These are phyloP conservation scores for Pestalotiopsis sp. DNA, from an alignment of 2,329 filamentous ascomycete species.

Conservation along the genomic window DNA sequence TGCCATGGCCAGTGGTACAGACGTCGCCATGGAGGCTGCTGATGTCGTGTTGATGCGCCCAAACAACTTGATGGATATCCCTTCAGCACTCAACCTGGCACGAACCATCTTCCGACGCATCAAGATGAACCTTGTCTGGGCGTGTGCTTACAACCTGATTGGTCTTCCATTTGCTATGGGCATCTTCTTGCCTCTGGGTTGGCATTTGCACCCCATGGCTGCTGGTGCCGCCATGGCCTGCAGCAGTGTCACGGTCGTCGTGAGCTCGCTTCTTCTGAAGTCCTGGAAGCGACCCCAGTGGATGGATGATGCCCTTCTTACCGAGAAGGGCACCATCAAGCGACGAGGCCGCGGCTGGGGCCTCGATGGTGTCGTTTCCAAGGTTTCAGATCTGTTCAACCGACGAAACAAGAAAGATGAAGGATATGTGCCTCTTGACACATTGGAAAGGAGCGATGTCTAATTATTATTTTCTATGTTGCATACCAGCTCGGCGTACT, in stretches of 20 bases:
- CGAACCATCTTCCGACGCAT: conserved; percentile 88
- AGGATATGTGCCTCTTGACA: conserved; percentile 62
- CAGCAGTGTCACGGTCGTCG: conserved; percentile 87
- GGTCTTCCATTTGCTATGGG: conserved; percentile 98
- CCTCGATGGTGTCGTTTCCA: conserved; percentile 41
- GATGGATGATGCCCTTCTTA: conserved; percentile 75
- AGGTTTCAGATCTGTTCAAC: conserved; percentile 42
- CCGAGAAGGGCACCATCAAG: conserved; percentile 53
- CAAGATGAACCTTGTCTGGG: conserved; percentile 91
- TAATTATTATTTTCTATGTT: conserved; percentile 16
- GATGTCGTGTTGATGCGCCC: conserved; percentile 95
- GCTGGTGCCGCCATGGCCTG: conserved; percentile 93
- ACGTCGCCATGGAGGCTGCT: conserved; percentile 96
- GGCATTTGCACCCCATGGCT: conserved; percentile 89
- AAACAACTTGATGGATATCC: conserved; percentile 90
- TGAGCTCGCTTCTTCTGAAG: conserved; percentile 80
- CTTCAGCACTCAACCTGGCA: conserved; percentile 79
- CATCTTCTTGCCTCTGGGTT: conserved; percentile 81
- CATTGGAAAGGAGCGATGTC: conserved; percentile 42
- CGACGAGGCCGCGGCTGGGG: conserved; percentile 44
- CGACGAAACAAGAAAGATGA: conserved; percentile 42
- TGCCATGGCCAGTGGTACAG: conserved; percentile 87
- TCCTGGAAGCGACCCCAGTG: conserved; percentile 83
- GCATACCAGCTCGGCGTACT: conserved; percentile 2
- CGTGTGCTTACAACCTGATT: conserved; percentile 88